Evolutionary conservation across 495 filamentous ascomycete species (phyloP).

Genomic region (Apiosordaria backusii): DNA sequence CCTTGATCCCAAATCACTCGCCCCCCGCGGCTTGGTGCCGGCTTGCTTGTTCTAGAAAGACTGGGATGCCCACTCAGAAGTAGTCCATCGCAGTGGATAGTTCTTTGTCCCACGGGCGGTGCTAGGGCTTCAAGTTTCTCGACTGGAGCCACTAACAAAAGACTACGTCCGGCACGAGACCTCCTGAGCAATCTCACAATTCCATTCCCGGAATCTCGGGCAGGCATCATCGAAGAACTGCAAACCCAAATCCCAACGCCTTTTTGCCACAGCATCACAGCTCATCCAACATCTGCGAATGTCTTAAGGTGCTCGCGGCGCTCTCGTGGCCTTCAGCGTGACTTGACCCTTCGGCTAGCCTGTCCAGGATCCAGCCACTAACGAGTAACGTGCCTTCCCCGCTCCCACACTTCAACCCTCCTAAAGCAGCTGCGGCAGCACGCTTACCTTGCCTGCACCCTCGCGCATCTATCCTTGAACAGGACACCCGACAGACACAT

Average conservation of each 20-base stretch:
- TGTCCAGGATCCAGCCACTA: slow-evolving; percentile 28
- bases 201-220: slow-evolving; percentile 8
- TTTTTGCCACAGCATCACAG: slow-evolving; percentile 28
- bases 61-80: neutral
- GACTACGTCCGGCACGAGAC: slow-evolving; percentile 3
- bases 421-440: slow-evolving; percentile 7
- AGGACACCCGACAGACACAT: slow-evolving; percentile 12
- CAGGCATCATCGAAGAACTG: slow-evolving; percentile 12
- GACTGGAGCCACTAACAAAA: slow-evolving; percentile 2
- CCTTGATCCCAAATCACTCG: no score
- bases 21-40: slow-evolving; percentile 14
- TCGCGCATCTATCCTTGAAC: slow-evolving; percentile 25
- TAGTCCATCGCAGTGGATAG: neutral
- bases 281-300: neutral
- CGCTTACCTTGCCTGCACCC: slow-evolving; percentile 22
- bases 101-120: slow-evolving; percentile 2
- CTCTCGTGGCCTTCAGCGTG: neutral
- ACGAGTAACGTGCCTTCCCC: slow-evolving; percentile 25
- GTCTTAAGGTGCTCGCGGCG: neutral
- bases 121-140: neutral
- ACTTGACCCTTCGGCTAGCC: slow-evolving; percentile 24
- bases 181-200: neutral
- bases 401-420: slow-evolving; percentile 26
- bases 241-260: slow-evolving; percentile 8
- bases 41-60: neutral